Percentiles rank a stretch among this genome's conserved stretches.
These are phyloP conservation scores for Suillus paluster DNA, from an alignment of 768 basidiomycete genomes.

Conservation along the genomic window DNA sequence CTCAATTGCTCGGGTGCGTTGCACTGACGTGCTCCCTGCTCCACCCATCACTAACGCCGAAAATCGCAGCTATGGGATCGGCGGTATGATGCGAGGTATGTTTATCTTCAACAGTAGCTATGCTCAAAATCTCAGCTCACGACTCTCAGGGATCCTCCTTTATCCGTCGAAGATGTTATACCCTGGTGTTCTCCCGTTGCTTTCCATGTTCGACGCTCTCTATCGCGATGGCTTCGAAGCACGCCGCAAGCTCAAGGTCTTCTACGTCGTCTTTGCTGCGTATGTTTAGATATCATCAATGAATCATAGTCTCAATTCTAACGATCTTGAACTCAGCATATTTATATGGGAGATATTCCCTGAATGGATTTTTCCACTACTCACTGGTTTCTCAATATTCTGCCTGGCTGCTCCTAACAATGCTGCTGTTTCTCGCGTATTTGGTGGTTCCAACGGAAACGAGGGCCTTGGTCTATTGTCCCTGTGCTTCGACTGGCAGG, in stretches of 20 bases:
- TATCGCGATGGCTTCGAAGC: slow-evolving; percentile 46
- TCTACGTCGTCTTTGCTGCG: slow-evolving; percentile 46
- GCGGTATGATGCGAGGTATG: slow-evolving; percentile 54
- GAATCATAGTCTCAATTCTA: not conserved
- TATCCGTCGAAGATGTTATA: slow-evolving; percentile 52
- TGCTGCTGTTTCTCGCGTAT: slow-evolving; percentile 55
- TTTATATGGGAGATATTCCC: slow-evolving; percentile 50
- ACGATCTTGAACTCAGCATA: slow-evolving; percentile 27
- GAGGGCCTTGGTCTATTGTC: slow-evolving; percentile 66
- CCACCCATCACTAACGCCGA: not conserved
- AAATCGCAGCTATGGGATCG: slow-evolving; percentile 48
- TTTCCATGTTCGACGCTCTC: slow-evolving; percentile 37
- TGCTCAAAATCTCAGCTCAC: not conserved
- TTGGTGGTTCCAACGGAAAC: slow-evolving; percentile 66
- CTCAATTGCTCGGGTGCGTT: slow-evolving; percentile 39
- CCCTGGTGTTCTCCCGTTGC: slow-evolving; percentile 33
- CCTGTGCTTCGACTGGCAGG: slow-evolving; percentile 66
- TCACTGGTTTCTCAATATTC: slow-evolving; percentile 61
- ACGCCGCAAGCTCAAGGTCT: slow-evolving; percentile 49
- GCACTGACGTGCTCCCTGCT: not conserved
- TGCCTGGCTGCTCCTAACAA: slow-evolving; percentile 56
- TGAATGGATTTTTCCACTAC: slow-evolving; percentile 39
- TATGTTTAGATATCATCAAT: slow-evolving; percentile 3
- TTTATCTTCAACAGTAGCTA: not conserved
- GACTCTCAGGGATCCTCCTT: slow-evolving; percentile 30